Evolutionary conservation across 129 eudicot species (phyloP).

Genomic region (Artemisia tridentata): DNA sequence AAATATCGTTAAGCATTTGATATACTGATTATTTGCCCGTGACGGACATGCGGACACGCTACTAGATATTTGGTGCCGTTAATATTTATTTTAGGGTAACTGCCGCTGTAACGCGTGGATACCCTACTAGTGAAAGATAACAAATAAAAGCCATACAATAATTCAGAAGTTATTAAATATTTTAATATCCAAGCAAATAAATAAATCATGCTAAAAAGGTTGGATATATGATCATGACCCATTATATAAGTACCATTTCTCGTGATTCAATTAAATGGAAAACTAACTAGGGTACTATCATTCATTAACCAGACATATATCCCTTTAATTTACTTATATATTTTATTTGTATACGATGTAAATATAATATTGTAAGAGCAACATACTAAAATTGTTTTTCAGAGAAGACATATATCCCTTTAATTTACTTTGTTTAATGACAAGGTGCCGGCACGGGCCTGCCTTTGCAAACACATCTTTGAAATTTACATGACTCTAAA

Average conservation of each 20-base stretch:
- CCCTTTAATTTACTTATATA: conserved; percentile 3
- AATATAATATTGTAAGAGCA: too few relatives aligned
- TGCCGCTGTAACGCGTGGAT: too few relatives aligned
- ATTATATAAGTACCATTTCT: conserved; percentile 17
- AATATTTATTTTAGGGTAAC: too few relatives aligned
- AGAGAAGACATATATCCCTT: not conserved
- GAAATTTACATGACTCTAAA: not conserved
- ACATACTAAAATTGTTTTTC: too few relatives aligned
- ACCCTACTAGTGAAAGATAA: too few relatives aligned
- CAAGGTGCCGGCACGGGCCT: conserved; percentile 41
- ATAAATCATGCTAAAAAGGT: conserved; percentile 29
- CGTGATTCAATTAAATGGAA: conserved; percentile 36
- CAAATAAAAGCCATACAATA: not conserved
- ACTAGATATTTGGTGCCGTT: too few relatives aligned
- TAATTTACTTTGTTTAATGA: conserved; percentile 1
- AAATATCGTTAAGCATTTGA: too few relatives aligned
- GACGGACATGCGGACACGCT: too few relatives aligned
- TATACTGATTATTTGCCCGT: too few relatives aligned
- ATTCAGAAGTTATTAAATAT: not conserved
- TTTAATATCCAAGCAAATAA: conserved; percentile 9
- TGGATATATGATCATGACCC: conserved; percentile 20
- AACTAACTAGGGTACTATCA: conserved; percentile 18
- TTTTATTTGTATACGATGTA: not conserved
- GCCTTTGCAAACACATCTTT: conserved; percentile 21
- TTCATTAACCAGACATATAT: conserved; percentile 20